Evolutionary conservation across 192 early-diverging fungal species (phyloP), one percentile per base, ranked within the genome.

Genomic region (Obelidium mucronatum): DNA sequence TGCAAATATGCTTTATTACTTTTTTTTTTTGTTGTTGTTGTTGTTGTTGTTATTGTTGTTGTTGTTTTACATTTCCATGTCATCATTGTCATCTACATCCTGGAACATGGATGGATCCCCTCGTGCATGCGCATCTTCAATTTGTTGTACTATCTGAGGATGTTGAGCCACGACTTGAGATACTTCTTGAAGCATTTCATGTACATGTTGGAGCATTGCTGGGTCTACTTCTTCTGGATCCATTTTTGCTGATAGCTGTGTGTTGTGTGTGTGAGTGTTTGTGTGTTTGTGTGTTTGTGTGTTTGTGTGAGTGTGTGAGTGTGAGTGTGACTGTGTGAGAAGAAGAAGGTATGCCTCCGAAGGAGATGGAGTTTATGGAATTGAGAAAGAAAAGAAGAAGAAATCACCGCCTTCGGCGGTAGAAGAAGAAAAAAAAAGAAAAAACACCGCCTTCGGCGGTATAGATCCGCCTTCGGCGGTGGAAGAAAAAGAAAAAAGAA

Each of bases 31-130:
- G n/a, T n/a, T n/a, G n/a, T n/a, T n/a, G n/a, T n/a, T n/a, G n/a
- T n/a, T n/a, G n/a, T n/a, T n/a, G n/a, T n/a, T n/a, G n/a, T n/a
- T n/a, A n/a, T n/a, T n/a, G n/a, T n/a, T n/a, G n/a, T n/a, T n/a
- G n/a, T n/a, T n/a, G n/a, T n/a, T n/a, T 52, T 52, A 68, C 67
- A 68, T 68, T 53, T 68, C 78, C 83, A 83, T 87, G 40, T 85
- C 83, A 17, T 84, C 76, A 66, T 83, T 83, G 40, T 75, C 77
- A 39, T 83, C 73, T 65, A 82, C 82, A 24, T 78, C 83, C 54
- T 83, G 81, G 34, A 82, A 83, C 30, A 58, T 79, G 22, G 77
- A 33, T 34, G 84, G 79, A 28, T 91, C 90, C 72, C 86, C 88
- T 22, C 30, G 71, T 19, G 68, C 87, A 64, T 78, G 79, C 40